Evolutionary conservation across 1,284 basidiomycete genomes (phyloP), one percentile per base, ranked within the genome.

Genomic region (Cryptococcus floricola): DNA sequence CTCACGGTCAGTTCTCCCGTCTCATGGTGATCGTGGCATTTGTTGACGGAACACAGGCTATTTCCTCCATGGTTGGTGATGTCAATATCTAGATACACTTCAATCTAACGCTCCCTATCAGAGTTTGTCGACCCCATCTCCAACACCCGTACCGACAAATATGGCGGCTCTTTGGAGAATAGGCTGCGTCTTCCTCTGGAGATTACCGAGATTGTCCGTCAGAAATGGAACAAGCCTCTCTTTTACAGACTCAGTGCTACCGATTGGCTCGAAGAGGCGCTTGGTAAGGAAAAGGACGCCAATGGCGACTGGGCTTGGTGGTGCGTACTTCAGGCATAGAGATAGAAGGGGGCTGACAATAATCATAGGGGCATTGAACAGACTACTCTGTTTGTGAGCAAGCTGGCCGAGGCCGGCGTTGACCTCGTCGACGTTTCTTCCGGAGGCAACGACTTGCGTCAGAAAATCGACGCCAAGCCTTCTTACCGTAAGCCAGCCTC

Each of bases 301-400:
- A 78, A 79, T 25, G 75, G 82, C 25, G 74, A 72, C 50, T 76
- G 60, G 54, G 58, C 59, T 12, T 77, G 70, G 70, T 77, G 76
- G 76, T 75, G 48, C 60, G 50, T 27, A n/a, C 9, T 19, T 5
- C 27, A 23, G n/a, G 43, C 27, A 25, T 10, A 46, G 7, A 34
- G 18, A 49, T 49, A 53, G 16, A 48, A 38, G 7, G n/a, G 39
- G 25, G 38, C 34, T 18, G 42, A 38, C 16, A 34, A 12, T 39
- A n/a, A 78, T 55, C 80, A 83, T 52, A 90, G 88, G 87, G 89
- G 88, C 13, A 79, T 89, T 50, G 85, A 89, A 71, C 88, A 91
- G 74, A 87, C 82, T 66, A 85, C 80, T 39, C 64, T 84, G 44
- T 79, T 85, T 45, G 80, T 81, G 2, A 80, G 80, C 25, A 80